phyloP scores from a whole-genome alignment of 2,329 filamentous ascomycete genomes.

The Aureobasidium sp. region DNA sequence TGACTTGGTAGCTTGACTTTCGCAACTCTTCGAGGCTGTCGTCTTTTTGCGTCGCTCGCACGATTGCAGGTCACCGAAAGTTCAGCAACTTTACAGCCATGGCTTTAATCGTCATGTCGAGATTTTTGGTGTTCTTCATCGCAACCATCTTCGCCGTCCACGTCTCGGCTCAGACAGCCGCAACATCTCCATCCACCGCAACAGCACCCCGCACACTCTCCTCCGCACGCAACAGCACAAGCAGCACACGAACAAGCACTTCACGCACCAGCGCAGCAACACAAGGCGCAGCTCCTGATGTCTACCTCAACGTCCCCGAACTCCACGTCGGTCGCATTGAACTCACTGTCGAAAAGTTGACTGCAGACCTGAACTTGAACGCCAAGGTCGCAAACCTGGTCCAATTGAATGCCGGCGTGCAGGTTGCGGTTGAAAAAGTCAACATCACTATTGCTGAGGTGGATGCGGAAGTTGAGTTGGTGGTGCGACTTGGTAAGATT shows the following conservation, averaged over 20 bases:
- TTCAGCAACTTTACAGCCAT: not conserved
- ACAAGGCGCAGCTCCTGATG: conserved; percentile 40
- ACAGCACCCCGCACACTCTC: conserved; percentile 10
- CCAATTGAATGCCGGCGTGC: conserved; percentile 44
- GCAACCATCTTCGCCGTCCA: not conserved
- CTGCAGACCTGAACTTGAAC: conserved; percentile 54
- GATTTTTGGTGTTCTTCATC: not conserved
- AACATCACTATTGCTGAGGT: conserved; percentile 58
- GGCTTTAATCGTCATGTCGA: not conserved
- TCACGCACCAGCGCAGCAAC: conserved; percentile 19
- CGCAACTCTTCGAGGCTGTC: not conserved
- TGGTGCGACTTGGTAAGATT: conserved; percentile 44
- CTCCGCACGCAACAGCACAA: conserved; percentile 5
- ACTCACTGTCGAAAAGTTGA: conserved; percentile 52
- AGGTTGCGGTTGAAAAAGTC: conserved; percentile 42
- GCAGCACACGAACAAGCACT: not conserved
- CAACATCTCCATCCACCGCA: conserved; percentile 16
- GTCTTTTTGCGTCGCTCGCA: not conserved
- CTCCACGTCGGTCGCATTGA: conserved; percentile 55
- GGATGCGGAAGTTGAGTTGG: conserved; percentile 51
- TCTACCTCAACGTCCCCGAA: conserved; percentile 51
- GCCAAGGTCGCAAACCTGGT: conserved; percentile 55
- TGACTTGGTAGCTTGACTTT: not conserved
- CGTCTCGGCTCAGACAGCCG: conserved; percentile 13
- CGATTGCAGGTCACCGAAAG: no score